These are phyloP conservation scores for Paracoccidioides brasiliensis DNA, from an alignment of 2,329 filamentous ascomycete genomes.

Conservation along the genomic window DNA sequence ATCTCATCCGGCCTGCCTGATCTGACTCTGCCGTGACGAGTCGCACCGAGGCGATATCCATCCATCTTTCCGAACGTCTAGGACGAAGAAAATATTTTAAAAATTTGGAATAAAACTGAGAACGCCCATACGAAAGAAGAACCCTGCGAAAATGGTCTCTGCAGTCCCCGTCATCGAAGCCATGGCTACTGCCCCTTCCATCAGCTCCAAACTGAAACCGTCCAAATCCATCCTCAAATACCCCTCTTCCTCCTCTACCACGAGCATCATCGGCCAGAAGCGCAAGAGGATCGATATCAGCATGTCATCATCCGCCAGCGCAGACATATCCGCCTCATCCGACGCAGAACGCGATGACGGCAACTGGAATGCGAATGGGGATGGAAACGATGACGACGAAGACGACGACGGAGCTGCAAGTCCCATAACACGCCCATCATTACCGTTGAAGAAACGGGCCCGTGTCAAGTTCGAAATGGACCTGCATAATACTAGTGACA, in stretches of 20 bases:
- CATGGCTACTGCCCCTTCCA: constrained; percentile 12
- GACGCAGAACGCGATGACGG: neutral
- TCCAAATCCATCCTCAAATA: constrained; percentile 19
- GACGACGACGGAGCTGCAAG: neutral
- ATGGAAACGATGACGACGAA: neutral
- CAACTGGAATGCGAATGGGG: no score
- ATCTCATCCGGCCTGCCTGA: neutral
- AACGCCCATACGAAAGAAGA: neutral
- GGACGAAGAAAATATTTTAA: no score
- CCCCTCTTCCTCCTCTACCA: constrained; percentile 9
- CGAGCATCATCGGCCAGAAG: constrained; percentile 19
- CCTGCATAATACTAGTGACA: constrained; percentile 15
- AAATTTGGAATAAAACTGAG: no score
- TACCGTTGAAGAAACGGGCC: constrained; percentile 23
- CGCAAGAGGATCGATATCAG: constrained; percentile 27
- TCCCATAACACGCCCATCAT: constrained; percentile 11
- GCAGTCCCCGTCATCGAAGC: constrained; percentile 9
- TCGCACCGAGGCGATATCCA: neutral
- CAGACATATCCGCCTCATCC: constrained; percentile 10
- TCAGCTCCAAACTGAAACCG: constrained; percentile 24
- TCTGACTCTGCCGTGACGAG: neutral
- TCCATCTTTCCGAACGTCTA: neutral
- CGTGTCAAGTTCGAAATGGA: constrained; percentile 33
- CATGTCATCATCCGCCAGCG: constrained; percentile 18
- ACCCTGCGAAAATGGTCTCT: constrained; percentile 1